Base-by-base conservation (phyloP, 108 stramenopile genomes). In the Fragilariopsis cylindrus region DNA sequence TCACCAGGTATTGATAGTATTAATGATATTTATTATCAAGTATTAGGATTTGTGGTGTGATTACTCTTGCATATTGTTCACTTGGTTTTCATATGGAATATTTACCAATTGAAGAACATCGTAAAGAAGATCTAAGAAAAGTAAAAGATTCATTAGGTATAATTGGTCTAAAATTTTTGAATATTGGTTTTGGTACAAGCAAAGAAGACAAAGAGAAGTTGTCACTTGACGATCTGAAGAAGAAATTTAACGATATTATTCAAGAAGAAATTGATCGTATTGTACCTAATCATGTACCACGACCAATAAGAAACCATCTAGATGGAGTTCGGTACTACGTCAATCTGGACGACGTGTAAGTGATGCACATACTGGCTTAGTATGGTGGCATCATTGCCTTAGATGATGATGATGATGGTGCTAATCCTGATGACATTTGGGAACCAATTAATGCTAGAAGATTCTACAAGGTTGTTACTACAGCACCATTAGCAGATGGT, bases 381-480 rank as follows among this genome's bases (percentile, higher is more conserved):
- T 13, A 52, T 52, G 50, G 50, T 3, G 12, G 50, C 50, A 30
- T 30, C 30, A 30, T 30, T 30, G 30, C 2, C 30, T 30, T 2
- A 1, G 30, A 30, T 30, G 2, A 30, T 30, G 67, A 68, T 11
- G 67, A 50, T 6, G 2, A 30, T 30, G 67, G 53, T 11, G 67
- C 40, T 6, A 68, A 48, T 12, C 76, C 75, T 11, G 2, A 30
- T 30, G 57, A 48, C 7, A 16, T 30, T 0, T 90, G 86, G 86
- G 50, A 46, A 41, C 70, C 81, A 4, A 70, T 90, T 48, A 82
- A 79, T 50, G 49, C 69, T 13, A 13, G 48, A 47, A 76, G 18
- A 48, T 75, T 60, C n/a, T 90, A 87, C 83, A 75, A 50, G 15
- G 84, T 90, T 16, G 86, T 82, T 5, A 81, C 86, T 2, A 87